phyloP scores from a whole-genome alignment of 345 rosid species.

The Rhodamnia rubescens region DNA sequence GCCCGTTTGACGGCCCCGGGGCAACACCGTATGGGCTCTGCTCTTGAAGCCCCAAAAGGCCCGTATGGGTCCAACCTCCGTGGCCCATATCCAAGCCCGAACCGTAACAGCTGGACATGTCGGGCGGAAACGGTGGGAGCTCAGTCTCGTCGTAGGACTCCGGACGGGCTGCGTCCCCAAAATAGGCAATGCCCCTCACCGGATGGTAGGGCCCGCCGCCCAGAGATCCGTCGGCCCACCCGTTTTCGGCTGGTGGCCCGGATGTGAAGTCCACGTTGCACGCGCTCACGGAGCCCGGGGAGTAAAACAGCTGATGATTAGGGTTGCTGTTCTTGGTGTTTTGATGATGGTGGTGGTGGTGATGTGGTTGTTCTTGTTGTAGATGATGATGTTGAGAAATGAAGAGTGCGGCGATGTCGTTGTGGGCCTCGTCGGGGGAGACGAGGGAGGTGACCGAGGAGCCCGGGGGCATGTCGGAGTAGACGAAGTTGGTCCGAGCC shows the following conservation, averaged over 20 bases:
- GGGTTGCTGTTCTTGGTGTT: neutral
- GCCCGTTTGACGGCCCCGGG: neutral
- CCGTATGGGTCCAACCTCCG: slow-evolving; percentile 23
- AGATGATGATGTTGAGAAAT: slow-evolving; percentile 4
- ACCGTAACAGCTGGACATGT: slow-evolving; percentile 31
- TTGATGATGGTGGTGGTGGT: neutral
- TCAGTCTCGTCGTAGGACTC: slow-evolving; percentile 25
- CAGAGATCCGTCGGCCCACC: slow-evolving; percentile 20
- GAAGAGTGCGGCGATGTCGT: slow-evolving; percentile 34
- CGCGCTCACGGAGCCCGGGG: neutral
- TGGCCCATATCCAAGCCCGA: slow-evolving; percentile 16
- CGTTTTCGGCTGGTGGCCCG: neutral
- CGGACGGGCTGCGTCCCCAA: slow-evolving; percentile 4
- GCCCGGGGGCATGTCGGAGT: slow-evolving; percentile 76
- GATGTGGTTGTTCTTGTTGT: slow-evolving; percentile 4
- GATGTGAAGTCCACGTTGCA: neutral
- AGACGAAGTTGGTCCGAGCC: slow-evolving; percentile 87
- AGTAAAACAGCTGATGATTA: slow-evolving; percentile 8
- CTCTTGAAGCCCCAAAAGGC: slow-evolving; percentile 16
- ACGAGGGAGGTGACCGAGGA: slow-evolving; percentile 80
- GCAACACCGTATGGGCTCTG: slow-evolving; percentile 3
- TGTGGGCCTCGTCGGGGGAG: slow-evolving; percentile 75
- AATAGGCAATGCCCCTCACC: slow-evolving; percentile 10
- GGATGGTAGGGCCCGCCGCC: slow-evolving; percentile 18
- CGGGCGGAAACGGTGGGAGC: slow-evolving; percentile 91